A percentile compares a stretch with the other conserved stretches of the same genome.
Evolutionary conservation across 2,329 filamentous ascomycete genomes (phyloP).

Genomic region (Neofusicoccum laricinum): DNA sequence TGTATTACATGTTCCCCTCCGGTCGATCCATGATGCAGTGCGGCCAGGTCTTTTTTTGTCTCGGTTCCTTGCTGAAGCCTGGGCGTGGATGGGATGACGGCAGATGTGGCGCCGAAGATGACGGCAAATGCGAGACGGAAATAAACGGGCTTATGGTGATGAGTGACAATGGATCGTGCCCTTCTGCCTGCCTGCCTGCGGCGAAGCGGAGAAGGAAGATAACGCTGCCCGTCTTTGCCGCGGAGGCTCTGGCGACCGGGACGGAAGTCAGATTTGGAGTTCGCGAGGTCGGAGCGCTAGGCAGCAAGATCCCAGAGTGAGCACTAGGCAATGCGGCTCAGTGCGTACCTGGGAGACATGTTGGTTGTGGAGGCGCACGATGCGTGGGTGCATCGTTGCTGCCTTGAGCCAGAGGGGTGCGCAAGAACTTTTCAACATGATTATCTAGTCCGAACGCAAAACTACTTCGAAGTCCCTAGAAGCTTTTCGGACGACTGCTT

Average conservation of each 20-base stretch:
- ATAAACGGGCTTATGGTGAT: not conserved
- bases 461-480: too few species aligned
- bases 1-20: too few species aligned
- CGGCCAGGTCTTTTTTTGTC: not conserved
- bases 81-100: not conserved
- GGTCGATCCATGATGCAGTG: too few species aligned
- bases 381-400: not conserved
- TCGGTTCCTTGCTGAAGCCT: not conserved
- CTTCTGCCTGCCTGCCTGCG: not conserved
- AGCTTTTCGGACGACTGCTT: too few species aligned
- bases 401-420: not conserved
- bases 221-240: not conserved
- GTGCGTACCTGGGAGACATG: not conserved
- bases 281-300: not conserved
- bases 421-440: too few species aligned
- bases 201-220: not conserved
- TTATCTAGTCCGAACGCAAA: too few species aligned
- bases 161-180: not conserved
- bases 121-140: not conserved
- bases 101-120: not conserved
- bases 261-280: not conserved
- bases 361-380: not conserved
- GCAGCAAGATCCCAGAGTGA: not conserved
- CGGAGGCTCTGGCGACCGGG: not conserved
- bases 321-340: not conserved